A percentile compares a stretch with the other conserved stretches of the same genome.
These are phyloP conservation scores for Saitozyma podzolica DNA, from an alignment of 768 basidiomycete species.

Conservation along the genomic window DNA sequence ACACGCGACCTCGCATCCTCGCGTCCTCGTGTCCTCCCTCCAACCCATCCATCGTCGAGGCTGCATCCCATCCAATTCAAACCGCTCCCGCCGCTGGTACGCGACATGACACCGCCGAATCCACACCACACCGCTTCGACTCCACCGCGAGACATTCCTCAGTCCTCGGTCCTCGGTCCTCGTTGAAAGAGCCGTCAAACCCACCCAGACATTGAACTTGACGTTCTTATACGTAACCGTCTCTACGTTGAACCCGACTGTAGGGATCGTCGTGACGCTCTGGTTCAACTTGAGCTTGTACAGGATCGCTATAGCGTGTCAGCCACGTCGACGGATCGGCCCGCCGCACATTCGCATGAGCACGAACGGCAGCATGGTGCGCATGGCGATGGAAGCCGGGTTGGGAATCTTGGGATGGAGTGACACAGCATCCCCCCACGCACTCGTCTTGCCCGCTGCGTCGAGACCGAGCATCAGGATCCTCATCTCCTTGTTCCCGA, in stretches of 20 bases:
- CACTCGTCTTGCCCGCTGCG: slow-evolving; percentile 98
- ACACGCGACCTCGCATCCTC: too few relatives aligned
- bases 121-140: too few relatives aligned
- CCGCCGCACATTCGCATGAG: not conserved
- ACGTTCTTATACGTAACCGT: slow-evolving; percentile 98
- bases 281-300: slow-evolving; percentile 99
- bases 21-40: too few relatives aligned
- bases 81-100: too few relatives aligned
- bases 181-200: not conserved
- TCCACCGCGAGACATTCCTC: not conserved
- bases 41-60: too few relatives aligned
- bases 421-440: not conserved
- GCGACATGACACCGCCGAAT: not conserved
- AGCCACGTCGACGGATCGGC: slow-evolving; percentile 2
- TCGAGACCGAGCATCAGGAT: slow-evolving; percentile 95
- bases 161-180: not conserved
- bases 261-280: slow-evolving; percentile 97
- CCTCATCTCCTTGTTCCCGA: slow-evolving; percentile 99
- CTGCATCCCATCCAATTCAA: too few relatives aligned
- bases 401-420: not conserved
- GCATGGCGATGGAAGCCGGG: not conserved
- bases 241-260: slow-evolving; percentile 98
- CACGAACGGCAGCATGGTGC: not conserved
- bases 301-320: slow-evolving; percentile 71
- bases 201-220: slow-evolving; percentile 57